Base-by-base conservation (phyloP, 2,329 filamentous ascomycete species). In the Venturia nashicola region DNA sequence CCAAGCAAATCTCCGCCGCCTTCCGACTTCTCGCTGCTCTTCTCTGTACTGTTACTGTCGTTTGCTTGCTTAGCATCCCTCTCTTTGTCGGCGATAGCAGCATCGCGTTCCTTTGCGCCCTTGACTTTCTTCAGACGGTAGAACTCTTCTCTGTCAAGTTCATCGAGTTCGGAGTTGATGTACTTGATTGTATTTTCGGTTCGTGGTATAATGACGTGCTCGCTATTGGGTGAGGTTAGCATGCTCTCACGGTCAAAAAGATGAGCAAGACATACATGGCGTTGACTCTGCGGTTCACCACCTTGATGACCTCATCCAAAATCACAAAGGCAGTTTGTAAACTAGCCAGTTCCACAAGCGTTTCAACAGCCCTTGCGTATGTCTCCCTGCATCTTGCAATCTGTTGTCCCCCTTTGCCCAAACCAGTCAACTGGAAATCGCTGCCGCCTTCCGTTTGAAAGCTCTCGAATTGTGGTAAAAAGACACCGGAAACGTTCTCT, bases 111-210 rank as follows among this genome's bases (percentile, higher is more conserved):
- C 72, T 86, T 87, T 74, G 87, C 89, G 36, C 85, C 85, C 72
- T 88, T 88, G 73, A 94, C 82, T 81, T 99, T 99, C 79, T 99
- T 99, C 73, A 99, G 78, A 68, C 94, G 83, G 78, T 97, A 99
- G 76, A 99, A 99, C 74, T 99, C 94, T 75, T 97, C 94, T 80
- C 94, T 86, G 77, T 97, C 95, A 61, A 99, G 82, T 78, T 99
- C 94, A 73, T 99, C 94, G 18, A 99, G 84, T 75, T 99, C 94
- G 0, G 93, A 96, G 78, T 97, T 97, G 82, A 97, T 97, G 73
- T 97, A 99, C 78, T 96, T 97, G 80, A 99, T 99, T n/a, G 94
- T 99, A 72, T 97, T 99, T 75, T 99, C 94, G 16, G 94, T 99
- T 68, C 94, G 84, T 14, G 94, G 94, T 71, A 99, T 99, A 70